phyloP scores from a whole-genome alignment of 2,329 filamentous ascomycete genomes.

The Xylaria sp. region DNA sequence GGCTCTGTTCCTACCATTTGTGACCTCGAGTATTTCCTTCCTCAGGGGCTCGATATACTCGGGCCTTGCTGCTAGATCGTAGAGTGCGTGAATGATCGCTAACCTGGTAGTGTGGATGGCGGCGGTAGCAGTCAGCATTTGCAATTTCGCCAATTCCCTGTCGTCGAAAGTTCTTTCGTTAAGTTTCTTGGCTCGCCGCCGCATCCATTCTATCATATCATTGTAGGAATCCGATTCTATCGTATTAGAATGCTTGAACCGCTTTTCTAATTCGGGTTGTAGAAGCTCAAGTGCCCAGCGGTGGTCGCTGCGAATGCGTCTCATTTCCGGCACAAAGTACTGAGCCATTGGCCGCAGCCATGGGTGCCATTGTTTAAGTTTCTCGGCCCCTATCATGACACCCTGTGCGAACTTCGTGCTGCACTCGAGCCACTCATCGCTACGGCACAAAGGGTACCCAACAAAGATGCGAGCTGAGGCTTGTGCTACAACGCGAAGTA shows the following conservation, averaged over 20 bases:
- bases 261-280: constrained; percentile 34
- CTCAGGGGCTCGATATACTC: constrained; percentile 51
- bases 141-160: constrained; percentile 38
- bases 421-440: constrained; percentile 38
- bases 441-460: constrained; percentile 38
- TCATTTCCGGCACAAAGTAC: constrained; percentile 39
- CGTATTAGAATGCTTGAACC: constrained; percentile 19
- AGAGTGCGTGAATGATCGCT: constrained; percentile 45
- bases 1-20: constrained; percentile 33
- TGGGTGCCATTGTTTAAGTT: constrained; percentile 39
- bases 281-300: constrained; percentile 34
- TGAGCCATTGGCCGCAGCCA: constrained; percentile 37
- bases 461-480: constrained; percentile 40
- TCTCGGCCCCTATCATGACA: constrained; percentile 39
- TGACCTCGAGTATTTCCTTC: constrained; percentile 45
- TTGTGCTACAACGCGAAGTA: constrained; percentile 38
- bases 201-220: constrained; percentile 42
- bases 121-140: constrained; percentile 43
- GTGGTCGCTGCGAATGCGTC: constrained; percentile 36
- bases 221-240: constrained; percentile 22
- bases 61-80: constrained; percentile 48
- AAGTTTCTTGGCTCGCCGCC: constrained; percentile 34
- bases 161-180: constrained; percentile 35
- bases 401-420: constrained; percentile 38
- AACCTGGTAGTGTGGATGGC: constrained; percentile 45